A percentile compares a stretch with the other conserved stretches of the same genome.
Conservation (phyloP, 306 rosid genomes). For the Nissolia schottii region DNA sequence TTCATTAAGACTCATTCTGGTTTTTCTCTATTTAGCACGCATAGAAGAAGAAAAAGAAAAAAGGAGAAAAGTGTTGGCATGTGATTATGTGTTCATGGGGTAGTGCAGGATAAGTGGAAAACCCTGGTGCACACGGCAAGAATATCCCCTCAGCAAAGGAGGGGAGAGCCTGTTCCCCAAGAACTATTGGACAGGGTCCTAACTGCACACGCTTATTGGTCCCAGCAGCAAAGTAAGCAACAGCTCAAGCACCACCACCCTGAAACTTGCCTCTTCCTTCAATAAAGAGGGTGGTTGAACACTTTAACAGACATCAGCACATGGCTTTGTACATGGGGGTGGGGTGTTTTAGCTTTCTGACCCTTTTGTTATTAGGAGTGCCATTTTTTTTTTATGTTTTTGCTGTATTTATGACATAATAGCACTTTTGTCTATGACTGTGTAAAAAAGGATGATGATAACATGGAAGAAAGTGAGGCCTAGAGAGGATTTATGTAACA, state of each 20-base stretch:
- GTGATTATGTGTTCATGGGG: constrained; percentile 27
- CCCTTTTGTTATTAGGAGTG: neutral
- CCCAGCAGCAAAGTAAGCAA: constrained; percentile 73
- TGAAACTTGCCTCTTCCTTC: constrained; percentile 52
- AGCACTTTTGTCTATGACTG: neutral
- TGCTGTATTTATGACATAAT: constrained; percentile 26
- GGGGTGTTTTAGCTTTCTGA: constrained; percentile 25
- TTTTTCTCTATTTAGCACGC: neutral
- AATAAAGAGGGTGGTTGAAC: neutral
- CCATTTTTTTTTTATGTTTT: neutral
- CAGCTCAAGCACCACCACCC: constrained; percentile 62
- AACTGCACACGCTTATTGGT: constrained; percentile 75
- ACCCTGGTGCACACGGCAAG: constrained; percentile 90
- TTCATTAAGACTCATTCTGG: neutral
- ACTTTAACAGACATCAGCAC: constrained; percentile 2
- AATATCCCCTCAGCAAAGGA: constrained; percentile 86
- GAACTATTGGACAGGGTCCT: constrained; percentile 87
- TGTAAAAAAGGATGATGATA: constrained; percentile 20
- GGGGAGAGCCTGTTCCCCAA: constrained; percentile 95
- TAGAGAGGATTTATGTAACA: constrained; percentile 24
- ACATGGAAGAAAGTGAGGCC: constrained; percentile 23
- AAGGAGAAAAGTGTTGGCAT: constrained; percentile 26
- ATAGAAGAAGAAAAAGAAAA: neutral
- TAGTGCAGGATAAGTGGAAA: constrained; percentile 91
- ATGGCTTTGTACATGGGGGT: constrained; percentile 8